Conservation (phyloP, 805 yeast genomes). For the Saturnispora mendoncae region DNA sequence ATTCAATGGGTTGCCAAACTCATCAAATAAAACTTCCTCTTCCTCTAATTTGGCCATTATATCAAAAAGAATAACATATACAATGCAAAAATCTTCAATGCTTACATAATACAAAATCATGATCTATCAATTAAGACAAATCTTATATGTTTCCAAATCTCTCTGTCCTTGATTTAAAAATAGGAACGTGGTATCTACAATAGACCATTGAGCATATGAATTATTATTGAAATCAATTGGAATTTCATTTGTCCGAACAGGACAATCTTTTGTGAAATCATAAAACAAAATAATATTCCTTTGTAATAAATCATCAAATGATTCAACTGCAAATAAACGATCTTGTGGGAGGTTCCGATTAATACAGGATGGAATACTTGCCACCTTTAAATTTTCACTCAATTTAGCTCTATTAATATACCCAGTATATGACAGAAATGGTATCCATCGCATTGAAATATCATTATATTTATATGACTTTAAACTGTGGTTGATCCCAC, state of each 20-base stretch:
- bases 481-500: conserved; percentile 7
- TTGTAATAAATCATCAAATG: neutral
- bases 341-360: neutral
- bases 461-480: conserved; percentile 5
- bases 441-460: neutral
- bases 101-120: neutral
- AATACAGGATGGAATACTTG: neutral
- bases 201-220: neutral
- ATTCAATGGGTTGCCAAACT: conserved; percentile 66
- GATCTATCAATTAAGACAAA: neutral
- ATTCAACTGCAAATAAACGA: conserved; percentile 12
- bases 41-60: neutral
- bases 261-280: conserved; percentile 1
- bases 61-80: neutral
- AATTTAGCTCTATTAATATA: conserved; percentile 7
- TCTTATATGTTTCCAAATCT: neutral
- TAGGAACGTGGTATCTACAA: neutral
- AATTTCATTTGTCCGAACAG: neutral
- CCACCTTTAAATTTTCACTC: conserved; percentile 1
- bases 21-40: conserved; percentile 70
- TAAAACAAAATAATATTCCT: neutral
- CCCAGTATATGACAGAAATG: conserved; percentile 8
- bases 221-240: neutral
- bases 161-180: neutral
- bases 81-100: neutral